A percentile compares a stretch with the other conserved stretches of the same genome.
phyloP scores from a whole-genome alignment of 2,329 filamentous ascomycete species.

The Colletotrichum falcatum region DNA sequence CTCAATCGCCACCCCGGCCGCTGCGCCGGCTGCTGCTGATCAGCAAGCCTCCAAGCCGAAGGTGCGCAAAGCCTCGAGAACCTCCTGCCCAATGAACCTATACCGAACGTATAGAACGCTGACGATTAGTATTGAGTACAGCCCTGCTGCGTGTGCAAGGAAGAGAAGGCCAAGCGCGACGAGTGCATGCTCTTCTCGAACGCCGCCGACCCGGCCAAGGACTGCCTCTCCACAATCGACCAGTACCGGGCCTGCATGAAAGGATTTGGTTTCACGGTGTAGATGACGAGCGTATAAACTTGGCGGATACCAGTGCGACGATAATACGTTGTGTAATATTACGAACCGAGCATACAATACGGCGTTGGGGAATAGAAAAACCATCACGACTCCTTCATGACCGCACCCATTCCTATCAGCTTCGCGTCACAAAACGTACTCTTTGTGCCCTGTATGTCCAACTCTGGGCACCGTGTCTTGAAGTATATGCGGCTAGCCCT shows the following conservation, averaged over 20 bases:
- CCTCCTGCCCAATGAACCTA: background rate
- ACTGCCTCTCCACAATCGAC: constrained; percentile 85
- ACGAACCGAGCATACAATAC: constrained; percentile 35
- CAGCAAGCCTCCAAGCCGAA: constrained; percentile 56
- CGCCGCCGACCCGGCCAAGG: constrained; percentile 81
- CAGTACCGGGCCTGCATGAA: constrained; percentile 94
- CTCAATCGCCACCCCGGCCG: constrained; percentile 47
- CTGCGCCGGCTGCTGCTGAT: constrained; percentile 47
- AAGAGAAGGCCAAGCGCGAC: constrained; percentile 91
- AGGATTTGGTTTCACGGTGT: constrained; percentile 87
- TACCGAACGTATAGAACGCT: background rate
- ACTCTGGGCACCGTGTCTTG: too few species aligned
- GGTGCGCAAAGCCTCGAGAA: constrained; percentile 47
- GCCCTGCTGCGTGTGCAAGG: constrained; percentile 98
- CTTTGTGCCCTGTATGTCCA: background rate
- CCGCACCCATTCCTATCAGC: background rate
- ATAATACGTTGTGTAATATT: constrained; percentile 38
- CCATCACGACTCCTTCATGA: constrained; percentile 30
- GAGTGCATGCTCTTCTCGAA: constrained; percentile 99
- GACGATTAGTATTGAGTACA: constrained; percentile 51
- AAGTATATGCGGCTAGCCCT: background rate
- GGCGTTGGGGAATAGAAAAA: constrained; percentile 41
- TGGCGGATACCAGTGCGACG: constrained; percentile 25
- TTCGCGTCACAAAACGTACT: background rate
- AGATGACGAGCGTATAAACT: constrained; percentile 37